These are phyloP conservation scores for Betula pendula DNA, from an alignment of 306 rosid genomes.

Conservation along the genomic window DNA sequence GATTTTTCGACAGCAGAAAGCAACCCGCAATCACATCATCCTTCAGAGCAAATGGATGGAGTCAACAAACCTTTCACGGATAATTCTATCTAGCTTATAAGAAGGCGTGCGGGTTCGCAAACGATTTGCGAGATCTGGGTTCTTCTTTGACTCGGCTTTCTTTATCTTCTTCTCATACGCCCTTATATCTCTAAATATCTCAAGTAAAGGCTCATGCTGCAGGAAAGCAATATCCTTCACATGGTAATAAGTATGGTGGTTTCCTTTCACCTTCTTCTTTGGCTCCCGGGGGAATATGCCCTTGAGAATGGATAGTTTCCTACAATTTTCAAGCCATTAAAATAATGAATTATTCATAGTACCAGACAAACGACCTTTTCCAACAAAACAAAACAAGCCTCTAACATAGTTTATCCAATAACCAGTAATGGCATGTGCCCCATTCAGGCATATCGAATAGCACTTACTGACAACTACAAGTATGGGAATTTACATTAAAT, in stretches of 20 bases:
- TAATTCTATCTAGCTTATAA: slow-evolving; percentile 63
- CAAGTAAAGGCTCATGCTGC: slow-evolving; percentile 84
- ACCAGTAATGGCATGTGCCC: not conserved
- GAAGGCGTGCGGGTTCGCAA: slow-evolving; percentile 55
- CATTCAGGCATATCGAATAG: not conserved
- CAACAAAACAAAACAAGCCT: slow-evolving; percentile 1
- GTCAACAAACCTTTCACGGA: slow-evolving; percentile 67
- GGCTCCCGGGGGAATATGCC: slow-evolving; percentile 93
- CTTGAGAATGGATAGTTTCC: slow-evolving; percentile 89
- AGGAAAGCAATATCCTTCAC: slow-evolving; percentile 87
- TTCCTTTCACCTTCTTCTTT: slow-evolving; percentile 91
- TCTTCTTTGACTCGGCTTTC: slow-evolving; percentile 86
- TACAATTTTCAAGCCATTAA: slow-evolving; percentile 30
- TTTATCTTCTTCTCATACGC: slow-evolving; percentile 74
- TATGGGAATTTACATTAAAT: not conserved
- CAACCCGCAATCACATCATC: not conserved
- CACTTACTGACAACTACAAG: not conserved
- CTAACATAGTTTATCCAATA: not conserved
- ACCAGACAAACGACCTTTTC: not conserved
- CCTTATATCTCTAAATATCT: slow-evolving; percentile 63
- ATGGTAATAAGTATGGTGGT: slow-evolving; percentile 87
- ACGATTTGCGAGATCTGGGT: slow-evolving; percentile 61
- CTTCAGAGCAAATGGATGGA: not conserved
- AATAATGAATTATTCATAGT: not conserved
- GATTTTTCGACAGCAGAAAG: slow-evolving; percentile 1